Percentiles rank a stretch among this genome's conserved stretches.
These are phyloP conservation scores for Cornus florida DNA, from an alignment of 148 eudicot genomes.

Conservation along the genomic window DNA sequence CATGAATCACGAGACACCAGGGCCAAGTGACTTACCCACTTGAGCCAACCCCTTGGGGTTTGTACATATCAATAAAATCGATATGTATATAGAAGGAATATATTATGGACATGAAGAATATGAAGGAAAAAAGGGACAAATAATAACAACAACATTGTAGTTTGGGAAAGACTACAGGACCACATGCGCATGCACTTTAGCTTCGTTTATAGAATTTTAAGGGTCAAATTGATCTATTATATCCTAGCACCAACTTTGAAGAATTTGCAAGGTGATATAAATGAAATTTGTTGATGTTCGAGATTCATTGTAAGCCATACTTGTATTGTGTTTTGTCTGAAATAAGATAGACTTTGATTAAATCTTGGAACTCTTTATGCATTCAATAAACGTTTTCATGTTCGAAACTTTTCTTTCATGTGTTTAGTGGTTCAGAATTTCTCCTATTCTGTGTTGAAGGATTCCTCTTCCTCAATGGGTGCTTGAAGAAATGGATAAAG, in stretches of 20 bases:
- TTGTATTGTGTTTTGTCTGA: neutral
- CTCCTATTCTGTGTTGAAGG: conserved; percentile 24
- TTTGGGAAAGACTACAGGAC: neutral
- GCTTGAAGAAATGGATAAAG: conserved; percentile 46
- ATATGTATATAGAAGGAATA: neutral
- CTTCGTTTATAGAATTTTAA: neutral
- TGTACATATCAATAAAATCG: no score
- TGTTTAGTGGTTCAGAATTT: conserved; percentile 12
- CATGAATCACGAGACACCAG: no score
- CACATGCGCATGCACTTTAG: neutral
- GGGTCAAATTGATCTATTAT: neutral
- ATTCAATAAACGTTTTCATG: neutral
- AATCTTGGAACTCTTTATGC: neutral
- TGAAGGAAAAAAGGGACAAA: neutral
- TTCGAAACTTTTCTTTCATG: neutral
- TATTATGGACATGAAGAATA: neutral
- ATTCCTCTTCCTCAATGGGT: conserved; percentile 65
- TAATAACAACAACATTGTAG: neutral
- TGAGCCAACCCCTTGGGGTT: no score
- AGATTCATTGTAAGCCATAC: neutral
- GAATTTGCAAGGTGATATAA: neutral
- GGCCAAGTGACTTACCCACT: no score
- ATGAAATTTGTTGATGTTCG: neutral
- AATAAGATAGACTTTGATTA: neutral
- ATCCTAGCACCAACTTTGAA: neutral